A percentile compares a stretch with the other conserved stretches of the same genome.
phyloP scores from a whole-genome alignment of 225 moss, liverwort and hornwort species.

The Rhytidiadelphus loreus region DNA sequence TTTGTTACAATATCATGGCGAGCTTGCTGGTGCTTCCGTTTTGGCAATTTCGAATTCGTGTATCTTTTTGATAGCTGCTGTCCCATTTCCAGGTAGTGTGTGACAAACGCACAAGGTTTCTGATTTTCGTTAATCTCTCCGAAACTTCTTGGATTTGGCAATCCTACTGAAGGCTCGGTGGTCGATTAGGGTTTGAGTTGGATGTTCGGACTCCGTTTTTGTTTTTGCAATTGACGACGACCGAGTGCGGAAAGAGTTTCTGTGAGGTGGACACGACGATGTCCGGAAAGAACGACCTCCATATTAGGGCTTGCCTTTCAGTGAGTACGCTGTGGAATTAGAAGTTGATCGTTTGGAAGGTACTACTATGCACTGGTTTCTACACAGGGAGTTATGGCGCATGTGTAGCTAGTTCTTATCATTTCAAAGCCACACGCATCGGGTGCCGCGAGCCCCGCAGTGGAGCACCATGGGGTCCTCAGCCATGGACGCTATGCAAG shows the following conservation, averaged over 20 bases:
- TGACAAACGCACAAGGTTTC: not conserved
- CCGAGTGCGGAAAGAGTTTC: not conserved
- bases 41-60: not conserved
- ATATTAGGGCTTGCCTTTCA: not conserved
- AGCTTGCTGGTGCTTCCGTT: not conserved
- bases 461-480: conserved; percentile 32
- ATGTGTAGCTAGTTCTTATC: not conserved
- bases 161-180: not conserved
- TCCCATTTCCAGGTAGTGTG: not conserved
- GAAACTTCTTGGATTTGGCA: not conserved
- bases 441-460: not conserved
- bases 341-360: not conserved
- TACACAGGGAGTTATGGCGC: not conserved
- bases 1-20: not conserved
- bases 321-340: not conserved
- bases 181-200: not conserved
- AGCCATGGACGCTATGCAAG: conserved; percentile 48
- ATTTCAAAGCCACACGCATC: not conserved
- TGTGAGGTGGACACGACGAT: not conserved
- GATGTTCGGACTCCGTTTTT: not conserved
- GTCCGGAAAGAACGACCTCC: not conserved
- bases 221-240: not conserved
- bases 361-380: not conserved
- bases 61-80: not conserved
- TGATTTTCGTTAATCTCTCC: too few relatives aligned